Base-by-base conservation (phyloP, 2,329 filamentous ascomycete genomes). In the Chaetomiaceae sp. region DNA sequence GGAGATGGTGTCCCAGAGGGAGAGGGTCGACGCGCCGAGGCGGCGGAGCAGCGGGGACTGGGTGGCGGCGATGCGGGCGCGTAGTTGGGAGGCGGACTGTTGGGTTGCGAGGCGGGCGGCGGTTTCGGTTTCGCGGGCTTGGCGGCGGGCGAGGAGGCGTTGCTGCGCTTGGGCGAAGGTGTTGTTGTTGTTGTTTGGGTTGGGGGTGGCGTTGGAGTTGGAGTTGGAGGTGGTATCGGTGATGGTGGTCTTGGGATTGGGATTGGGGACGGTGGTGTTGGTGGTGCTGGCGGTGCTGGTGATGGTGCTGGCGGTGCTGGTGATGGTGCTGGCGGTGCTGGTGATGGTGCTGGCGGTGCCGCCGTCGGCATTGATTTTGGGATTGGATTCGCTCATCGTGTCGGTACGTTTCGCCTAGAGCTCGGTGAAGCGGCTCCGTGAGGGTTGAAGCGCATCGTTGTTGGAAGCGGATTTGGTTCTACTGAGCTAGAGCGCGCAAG, bases 111-210 rank as follows among this genome's bases (percentile, higher is more conserved):
- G 69, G 46, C 76, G 79, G 53, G 81, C 75, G 63, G 80, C 82
- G 50, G 79, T 74, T 66, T 85, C 79, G 57, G 78, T 78, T 69
- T 90, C 88, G 69, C 88, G 86, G 58, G 85, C 84, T 67, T 82
- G 81, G 65, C 90, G 89, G 64, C 90, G 88, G 62, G 87, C 86
- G 60, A 87, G 80, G 56, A 96, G 84, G 68, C 91, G 89, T 73
- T 88, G 81, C 75, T 96, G 91, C 60, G 92, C 92, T 69, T 89
- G 86, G 70, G 88, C 86, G 73, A 96, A 96, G 72, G 87, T 55
- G 37, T 62, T 56, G 38, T 41, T 23, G 44, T 53, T 50, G 51
- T 41, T 23, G 44, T 53, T 50, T 48, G 34, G 3, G 42, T 30
- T 29, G 46, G 23, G 4, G 13, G 36, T 37, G n/a, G 42, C 42